These are phyloP conservation scores for Teunomyces panamensis DNA, from an alignment of 805 yeast genomes.

Conservation along the genomic window DNA sequence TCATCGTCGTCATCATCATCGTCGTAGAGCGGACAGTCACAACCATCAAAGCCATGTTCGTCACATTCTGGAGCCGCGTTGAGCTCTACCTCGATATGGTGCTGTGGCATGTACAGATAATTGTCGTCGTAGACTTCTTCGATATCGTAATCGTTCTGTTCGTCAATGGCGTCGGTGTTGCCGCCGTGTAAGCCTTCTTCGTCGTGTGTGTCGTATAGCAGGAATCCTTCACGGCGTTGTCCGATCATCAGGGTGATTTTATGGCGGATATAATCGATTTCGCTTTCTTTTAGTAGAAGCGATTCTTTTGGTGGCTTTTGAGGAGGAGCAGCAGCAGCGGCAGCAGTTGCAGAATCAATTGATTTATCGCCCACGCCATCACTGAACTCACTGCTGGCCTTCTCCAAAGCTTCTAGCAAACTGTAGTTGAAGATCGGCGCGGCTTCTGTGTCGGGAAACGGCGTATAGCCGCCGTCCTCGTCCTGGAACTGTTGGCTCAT, in stretches of 20 bases:
- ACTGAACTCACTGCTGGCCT: conserved; percentile 20
- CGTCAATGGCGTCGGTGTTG: conserved; percentile 20
- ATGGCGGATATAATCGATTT: conserved; percentile 26
- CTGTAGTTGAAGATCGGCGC: conserved; percentile 25
- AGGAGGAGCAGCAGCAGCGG: not conserved
- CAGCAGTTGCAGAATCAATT: no score
- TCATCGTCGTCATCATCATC: conserved; percentile 1
- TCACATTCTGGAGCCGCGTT: conserved; percentile 33
- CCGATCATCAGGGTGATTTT: conserved; percentile 24
- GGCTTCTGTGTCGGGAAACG: conserved; percentile 22
- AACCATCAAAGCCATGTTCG: conserved; percentile 23
- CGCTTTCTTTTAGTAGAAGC: conserved; percentile 20
- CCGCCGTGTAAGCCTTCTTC: conserved; percentile 40
- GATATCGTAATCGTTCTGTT: conserved; percentile 38
- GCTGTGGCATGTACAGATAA: conserved; percentile 30
- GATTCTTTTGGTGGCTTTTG: not conserved
- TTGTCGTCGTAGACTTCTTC: conserved; percentile 31
- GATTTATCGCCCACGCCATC: conserved; percentile 7
- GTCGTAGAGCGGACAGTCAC: conserved; percentile 24
- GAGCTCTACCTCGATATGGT: conserved; percentile 42
- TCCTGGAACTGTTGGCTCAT: conserved; percentile 24
- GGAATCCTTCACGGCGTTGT: conserved; percentile 21
- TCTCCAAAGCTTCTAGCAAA: conserved; percentile 29
- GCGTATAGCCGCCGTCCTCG: conserved; percentile 25
- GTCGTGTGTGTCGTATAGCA: conserved; percentile 35